phyloP scores from a whole-genome alignment of 2,329 filamentous ascomycete species.

The Microsporum ferrugineum region DNA sequence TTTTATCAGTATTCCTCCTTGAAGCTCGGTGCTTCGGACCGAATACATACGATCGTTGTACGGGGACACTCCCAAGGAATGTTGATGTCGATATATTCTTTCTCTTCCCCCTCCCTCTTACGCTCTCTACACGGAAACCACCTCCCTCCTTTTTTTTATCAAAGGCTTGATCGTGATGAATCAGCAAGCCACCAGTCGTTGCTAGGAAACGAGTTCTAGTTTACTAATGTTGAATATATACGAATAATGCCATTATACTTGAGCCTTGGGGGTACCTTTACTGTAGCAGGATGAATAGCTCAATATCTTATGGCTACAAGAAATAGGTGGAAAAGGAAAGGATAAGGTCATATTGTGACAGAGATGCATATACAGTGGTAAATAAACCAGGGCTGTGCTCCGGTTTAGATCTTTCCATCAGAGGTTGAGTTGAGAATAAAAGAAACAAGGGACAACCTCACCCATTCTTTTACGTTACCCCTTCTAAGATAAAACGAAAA shows the following conservation, averaged over 20 bases:
- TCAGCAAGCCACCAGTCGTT: too few species aligned
- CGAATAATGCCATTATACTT: too few species aligned
- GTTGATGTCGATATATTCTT: background rate
- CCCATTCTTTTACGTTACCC: conserved; percentile 4
- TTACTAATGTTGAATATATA: too few species aligned
- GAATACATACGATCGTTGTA: background rate
- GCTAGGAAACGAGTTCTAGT: too few species aligned
- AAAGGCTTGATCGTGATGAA: too few species aligned
- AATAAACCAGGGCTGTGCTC: background rate
- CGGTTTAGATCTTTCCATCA: conserved; percentile 1
- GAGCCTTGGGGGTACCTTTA: too few species aligned
- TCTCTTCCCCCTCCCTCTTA: background rate
- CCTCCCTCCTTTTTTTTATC: too few species aligned
- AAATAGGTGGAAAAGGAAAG: background rate
- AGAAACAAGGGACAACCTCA: background rate
- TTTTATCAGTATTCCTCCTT: background rate
- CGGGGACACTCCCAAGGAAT: background rate
- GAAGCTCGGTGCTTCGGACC: background rate
- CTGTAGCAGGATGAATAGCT: background rate
- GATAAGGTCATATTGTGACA: background rate
- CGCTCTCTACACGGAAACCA: too few species aligned
- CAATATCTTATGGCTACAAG: background rate
- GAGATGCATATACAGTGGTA: background rate
- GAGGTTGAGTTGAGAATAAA: background rate
- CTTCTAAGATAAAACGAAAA: background rate